Conservation (phyloP, 2,329 filamentous ascomycete species). For the Nothopassalora personata region DNA sequence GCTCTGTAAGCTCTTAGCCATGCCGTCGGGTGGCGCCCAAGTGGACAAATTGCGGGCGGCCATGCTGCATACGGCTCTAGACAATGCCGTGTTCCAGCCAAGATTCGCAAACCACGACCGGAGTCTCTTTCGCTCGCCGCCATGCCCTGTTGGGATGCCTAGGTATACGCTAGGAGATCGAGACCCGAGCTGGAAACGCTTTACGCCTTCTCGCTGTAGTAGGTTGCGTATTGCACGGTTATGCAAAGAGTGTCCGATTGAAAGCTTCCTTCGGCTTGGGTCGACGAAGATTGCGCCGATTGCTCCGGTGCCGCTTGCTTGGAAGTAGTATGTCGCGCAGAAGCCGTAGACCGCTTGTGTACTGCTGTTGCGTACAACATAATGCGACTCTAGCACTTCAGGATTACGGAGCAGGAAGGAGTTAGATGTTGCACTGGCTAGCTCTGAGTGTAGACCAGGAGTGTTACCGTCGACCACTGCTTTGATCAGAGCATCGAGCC, state of each 20-base stretch:
- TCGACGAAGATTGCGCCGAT: constrained; percentile 88
- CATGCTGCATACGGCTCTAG: constrained; percentile 64
- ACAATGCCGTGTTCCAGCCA: constrained; percentile 73
- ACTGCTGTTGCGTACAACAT: constrained; percentile 89
- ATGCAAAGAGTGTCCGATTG: constrained; percentile 85
- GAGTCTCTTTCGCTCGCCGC: constrained; percentile 54
- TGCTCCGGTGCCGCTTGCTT: constrained; percentile 63
- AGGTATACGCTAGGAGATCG: constrained; percentile 80
- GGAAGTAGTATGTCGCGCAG: constrained; percentile 79
- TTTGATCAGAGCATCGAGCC: constrained; percentile 69
- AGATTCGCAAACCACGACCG: constrained; percentile 83
- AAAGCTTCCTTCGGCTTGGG: constrained; percentile 75
- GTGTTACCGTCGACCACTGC: constrained; percentile 61
- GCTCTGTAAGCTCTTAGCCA: constrained; percentile 66
- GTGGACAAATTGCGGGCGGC: constrained; percentile 64
- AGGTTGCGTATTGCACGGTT: constrained; percentile 75
- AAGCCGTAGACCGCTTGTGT: constrained; percentile 89
- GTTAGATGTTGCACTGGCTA: constrained; percentile 63
- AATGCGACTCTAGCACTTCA: constrained; percentile 74
- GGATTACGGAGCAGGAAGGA: constrained; percentile 70
- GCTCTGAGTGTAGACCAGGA: constrained; percentile 61
- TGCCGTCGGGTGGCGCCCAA: constrained; percentile 72
- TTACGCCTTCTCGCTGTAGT: constrained; percentile 64
- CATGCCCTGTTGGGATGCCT: constrained; percentile 69
- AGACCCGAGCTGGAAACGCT: constrained; percentile 75